A percentile compares a stretch with the other conserved stretches of the same genome.
Conservation (phyloP, 176 grass and related monocot species). For the Lolium multiflorum region DNA sequence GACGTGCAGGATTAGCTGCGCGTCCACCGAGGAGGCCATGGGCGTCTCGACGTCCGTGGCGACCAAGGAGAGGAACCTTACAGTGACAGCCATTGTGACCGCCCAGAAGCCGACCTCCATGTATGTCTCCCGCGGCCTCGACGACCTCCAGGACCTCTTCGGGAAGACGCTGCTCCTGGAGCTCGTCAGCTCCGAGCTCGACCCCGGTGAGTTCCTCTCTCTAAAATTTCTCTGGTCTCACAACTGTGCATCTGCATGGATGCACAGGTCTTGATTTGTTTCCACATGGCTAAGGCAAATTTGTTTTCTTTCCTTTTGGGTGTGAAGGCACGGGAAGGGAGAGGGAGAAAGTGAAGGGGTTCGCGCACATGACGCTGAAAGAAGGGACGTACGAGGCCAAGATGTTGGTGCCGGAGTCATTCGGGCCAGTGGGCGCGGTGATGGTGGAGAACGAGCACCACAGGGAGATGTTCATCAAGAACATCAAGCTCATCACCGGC, state of each 20-base stretch:
- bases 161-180: conserved; percentile 64
- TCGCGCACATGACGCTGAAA: conserved; percentile 46
- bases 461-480: conserved; percentile 69
- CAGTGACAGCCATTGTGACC: conserved; percentile 60
- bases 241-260: neutral
- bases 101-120: conserved; percentile 46
- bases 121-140: conserved; percentile 59
- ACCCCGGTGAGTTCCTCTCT: conserved; percentile 61
- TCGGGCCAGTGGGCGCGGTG: conserved; percentile 69
- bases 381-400: conserved; percentile 54
- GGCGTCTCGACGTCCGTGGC: neutral
- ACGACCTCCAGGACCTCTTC: conserved; percentile 69
- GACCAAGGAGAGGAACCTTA: conserved; percentile 28
- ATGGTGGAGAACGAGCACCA: conserved; percentile 90
- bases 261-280: neutral
- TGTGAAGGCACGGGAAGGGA: conserved; percentile 56
- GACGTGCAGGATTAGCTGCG: conserved; percentile 34
- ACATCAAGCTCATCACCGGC: conserved; percentile 60
- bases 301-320: neutral
- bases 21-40: conserved; percentile 26
- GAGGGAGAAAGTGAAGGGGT: conserved; percentile 53
- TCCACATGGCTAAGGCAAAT: neutral
- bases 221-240: neutral
- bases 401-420: conserved; percentile 55
- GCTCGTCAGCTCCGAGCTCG: conserved; percentile 74